These are phyloP conservation scores for Metarhizium brunneum DNA, from an alignment of 2,329 filamentous ascomycete genomes.

Conservation along the genomic window DNA sequence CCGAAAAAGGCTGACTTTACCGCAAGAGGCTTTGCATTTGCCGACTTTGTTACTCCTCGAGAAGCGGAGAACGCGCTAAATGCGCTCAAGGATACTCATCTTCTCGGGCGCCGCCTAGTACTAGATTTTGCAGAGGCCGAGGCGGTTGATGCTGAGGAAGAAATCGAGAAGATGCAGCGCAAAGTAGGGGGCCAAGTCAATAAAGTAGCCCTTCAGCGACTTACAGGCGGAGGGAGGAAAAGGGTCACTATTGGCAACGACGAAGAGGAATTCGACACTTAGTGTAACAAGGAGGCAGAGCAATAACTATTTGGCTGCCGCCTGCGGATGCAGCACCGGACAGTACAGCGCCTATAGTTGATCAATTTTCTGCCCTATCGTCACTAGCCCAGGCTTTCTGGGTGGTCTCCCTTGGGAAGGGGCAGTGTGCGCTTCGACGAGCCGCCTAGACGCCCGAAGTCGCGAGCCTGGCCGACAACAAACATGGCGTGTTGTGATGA, in stretches of 20 bases:
- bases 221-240: slow-evolving; percentile 73
- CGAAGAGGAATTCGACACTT: slow-evolving; percentile 43
- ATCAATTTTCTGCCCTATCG: slow-evolving; percentile 1
- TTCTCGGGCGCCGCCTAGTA: slow-evolving; percentile 81
- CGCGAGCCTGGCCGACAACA: slow-evolving; percentile 2
- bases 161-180: slow-evolving; percentile 94
- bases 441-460: background rate
- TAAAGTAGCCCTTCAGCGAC: slow-evolving; percentile 81
- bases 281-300: slow-evolving; percentile 9
- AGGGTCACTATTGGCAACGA: slow-evolving; percentile 81
- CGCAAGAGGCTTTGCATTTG: slow-evolving; percentile 91
- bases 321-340: background rate
- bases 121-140: slow-evolving; percentile 88
- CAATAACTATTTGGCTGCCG: slow-evolving; percentile 12
- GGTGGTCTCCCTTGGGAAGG: slow-evolving; percentile 9
- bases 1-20: slow-evolving; percentile 90
- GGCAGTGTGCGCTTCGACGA: background rate
- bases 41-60: slow-evolving; percentile 83
- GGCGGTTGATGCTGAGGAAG: slow-evolving; percentile 83
- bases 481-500: slow-evolving; percentile 5
- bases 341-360: background rate
- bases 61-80: slow-evolving; percentile 89
- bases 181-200: slow-evolving; percentile 87
- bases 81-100: slow-evolving; percentile 83
- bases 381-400: slow-evolving; percentile 6